Conservation (phyloP, 257 asterid species). For the Primulina tabacum region DNA sequence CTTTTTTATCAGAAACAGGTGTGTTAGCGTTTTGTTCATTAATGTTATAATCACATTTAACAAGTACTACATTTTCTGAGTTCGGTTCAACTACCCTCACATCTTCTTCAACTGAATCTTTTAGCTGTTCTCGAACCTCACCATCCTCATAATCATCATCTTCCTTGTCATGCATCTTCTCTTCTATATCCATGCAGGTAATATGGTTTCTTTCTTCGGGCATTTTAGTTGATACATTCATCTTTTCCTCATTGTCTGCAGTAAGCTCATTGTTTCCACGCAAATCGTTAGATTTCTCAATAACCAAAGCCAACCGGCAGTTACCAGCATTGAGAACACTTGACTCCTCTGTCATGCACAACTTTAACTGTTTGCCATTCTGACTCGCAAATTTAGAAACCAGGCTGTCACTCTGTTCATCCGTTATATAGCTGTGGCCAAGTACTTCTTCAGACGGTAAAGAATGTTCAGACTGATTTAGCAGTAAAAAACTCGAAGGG, state of each 20-base stretch:
- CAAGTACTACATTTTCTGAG: slow-evolving; percentile 24
- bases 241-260: slow-evolving; percentile 49
- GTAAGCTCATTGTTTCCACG: slow-evolving; percentile 34
- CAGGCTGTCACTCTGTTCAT: slow-evolving; percentile 28
- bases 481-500: slow-evolving; percentile 35
- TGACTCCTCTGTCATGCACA: slow-evolving; percentile 30
- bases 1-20: slow-evolving; percentile 30
- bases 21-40: slow-evolving; percentile 25
- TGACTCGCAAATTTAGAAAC: slow-evolving; percentile 28
- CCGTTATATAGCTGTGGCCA: slow-evolving; percentile 23
- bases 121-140: slow-evolving; percentile 63
- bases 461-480: slow-evolving; percentile 49
- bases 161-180: slow-evolving; percentile 36
- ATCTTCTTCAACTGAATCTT: slow-evolving; percentile 34
- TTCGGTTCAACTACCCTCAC: slow-evolving; percentile 28
- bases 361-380: slow-evolving; percentile 30
- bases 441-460: slow-evolving; percentile 36
- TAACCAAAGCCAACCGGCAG: slow-evolving; percentile 25
- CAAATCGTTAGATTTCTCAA: slow-evolving; percentile 31
- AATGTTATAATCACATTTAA: slow-evolving; percentile 27
- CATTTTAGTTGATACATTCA: slow-evolving; percentile 38
- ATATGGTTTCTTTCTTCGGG: slow-evolving; percentile 51
- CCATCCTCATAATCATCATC: slow-evolving; percentile 90
- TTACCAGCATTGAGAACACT: slow-evolving; percentile 32
- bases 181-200: slow-evolving; percentile 22